These are phyloP conservation scores for Colletotrichum navitas DNA, from an alignment of 2,329 filamentous ascomycete genomes.

Conservation along the genomic window DNA sequence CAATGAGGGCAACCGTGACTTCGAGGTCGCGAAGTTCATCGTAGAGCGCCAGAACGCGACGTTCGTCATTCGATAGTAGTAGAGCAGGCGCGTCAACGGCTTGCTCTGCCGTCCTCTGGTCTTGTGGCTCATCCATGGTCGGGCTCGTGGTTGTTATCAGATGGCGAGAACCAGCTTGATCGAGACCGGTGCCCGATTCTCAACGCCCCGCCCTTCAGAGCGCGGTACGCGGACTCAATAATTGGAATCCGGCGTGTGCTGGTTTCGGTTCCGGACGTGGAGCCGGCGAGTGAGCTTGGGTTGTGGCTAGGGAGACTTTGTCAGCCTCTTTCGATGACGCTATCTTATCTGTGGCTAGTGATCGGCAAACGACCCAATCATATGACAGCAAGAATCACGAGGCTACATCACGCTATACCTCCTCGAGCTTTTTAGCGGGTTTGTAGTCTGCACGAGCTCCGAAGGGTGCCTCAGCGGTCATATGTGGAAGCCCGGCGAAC, in stretches of 20 bases:
- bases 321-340: conserved; percentile 3
- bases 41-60: conserved; percentile 75
- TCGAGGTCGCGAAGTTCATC: conserved; percentile 78
- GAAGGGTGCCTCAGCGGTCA: conserved; percentile 35
- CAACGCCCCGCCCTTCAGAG: conserved; percentile 24
- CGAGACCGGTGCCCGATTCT: conserved; percentile 15
- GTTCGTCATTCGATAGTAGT: conserved; percentile 75
- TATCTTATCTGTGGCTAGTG: conserved; percentile 28
- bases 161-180: background rate
- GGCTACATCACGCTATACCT: conserved; percentile 42
- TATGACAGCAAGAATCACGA: conserved; percentile 39
- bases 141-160: conserved; percentile 14
- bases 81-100: conserved; percentile 57
- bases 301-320: conserved; percentile 16
- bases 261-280: conserved; percentile 25
- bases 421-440: conserved; percentile 36
- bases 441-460: conserved; percentile 41
- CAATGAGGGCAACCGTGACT: conserved; percentile 77
- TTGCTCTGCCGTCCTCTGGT: conserved; percentile 30
- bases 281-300: background rate
- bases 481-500: conserved; percentile 37
- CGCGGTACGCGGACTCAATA: conserved; percentile 30
- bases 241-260: conserved; percentile 11
- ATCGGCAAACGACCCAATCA: conserved; percentile 29
- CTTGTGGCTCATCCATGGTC: conserved; percentile 47